Base-by-base conservation (phyloP, 2,329 filamentous ascomycete species). In the Esteya vermicola region DNA sequence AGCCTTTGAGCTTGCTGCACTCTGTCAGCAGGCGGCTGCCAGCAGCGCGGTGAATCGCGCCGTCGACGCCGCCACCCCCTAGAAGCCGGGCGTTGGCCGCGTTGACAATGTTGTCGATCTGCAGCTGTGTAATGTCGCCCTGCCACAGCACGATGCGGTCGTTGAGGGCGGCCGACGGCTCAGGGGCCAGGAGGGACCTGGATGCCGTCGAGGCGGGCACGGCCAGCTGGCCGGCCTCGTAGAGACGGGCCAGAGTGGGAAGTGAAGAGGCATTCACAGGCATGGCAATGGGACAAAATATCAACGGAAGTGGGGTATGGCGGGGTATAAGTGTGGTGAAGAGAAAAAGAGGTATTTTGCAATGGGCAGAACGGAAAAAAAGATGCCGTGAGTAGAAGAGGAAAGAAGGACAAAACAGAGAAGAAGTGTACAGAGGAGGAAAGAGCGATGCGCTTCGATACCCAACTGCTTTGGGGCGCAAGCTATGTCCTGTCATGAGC, bases 31-130 rank as follows among this genome's bases (percentile, higher is more conserved):
- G 72, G 0, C 58, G 57, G 0, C 62, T 71, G 0, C 91, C 91
- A 1, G 91, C 89, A 31, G 81, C 85, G 23, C 70, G 60, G 57
- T 96, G 91, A 50, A 96, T 95, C 22, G 86, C 82, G 31, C 81
- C 82, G 53, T 88, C 81, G 14, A 96, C 86, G 27, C 91, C 91
- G n/a, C 86, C 85, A 39, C 91, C 91, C 40, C 88, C 86, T 0
- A 82, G 68, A 1, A 96, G 73, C 2, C 69, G 70, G 9, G 60
- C 61, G 57, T 96, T 96, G 33, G 91, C 89, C 1, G 91, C 89
- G 57, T 96, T 96, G 57, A 96, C 88, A 50, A 95, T 91, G 47
- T 81, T 81, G 53, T 86, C 84, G 34, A 86, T 70, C 25, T 68
- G 57, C 4, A 96, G 72, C 13, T 67, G 76, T 13, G 88, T 95